Percentiles rank a stretch among this genome's conserved stretches.
Conservation (phyloP, 2,329 filamentous ascomycete species). For the Dothidotthia symphoricarpi region DNA sequence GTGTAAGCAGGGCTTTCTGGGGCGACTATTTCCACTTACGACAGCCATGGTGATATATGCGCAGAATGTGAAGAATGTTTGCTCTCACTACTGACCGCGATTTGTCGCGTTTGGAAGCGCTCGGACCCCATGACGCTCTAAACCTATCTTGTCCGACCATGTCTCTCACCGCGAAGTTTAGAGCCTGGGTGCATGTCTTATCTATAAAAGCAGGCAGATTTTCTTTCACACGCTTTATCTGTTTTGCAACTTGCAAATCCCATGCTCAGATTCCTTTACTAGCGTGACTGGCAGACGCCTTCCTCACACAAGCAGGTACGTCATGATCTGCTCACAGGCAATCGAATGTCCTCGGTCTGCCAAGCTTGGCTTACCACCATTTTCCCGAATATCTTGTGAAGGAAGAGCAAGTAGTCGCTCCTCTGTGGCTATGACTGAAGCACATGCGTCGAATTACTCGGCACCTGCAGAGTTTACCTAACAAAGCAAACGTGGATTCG, state of each 20-base stretch:
- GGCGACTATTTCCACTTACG: slow-evolving; percentile 17
- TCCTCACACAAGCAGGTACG: too few relatives aligned
- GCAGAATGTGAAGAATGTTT: slow-evolving; percentile 1
- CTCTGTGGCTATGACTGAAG: too few relatives aligned
- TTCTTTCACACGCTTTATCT: too few relatives aligned
- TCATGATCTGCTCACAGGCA: too few relatives aligned
- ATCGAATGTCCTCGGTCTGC: too few relatives aligned
- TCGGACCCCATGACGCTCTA: slow-evolving; percentile 8
- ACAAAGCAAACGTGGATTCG: neutral
- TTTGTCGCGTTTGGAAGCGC: slow-evolving; percentile 6
- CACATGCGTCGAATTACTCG: too few relatives aligned
- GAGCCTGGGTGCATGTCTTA: neutral
- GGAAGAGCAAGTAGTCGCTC: too few relatives aligned
- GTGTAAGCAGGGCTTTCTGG: slow-evolving; percentile 12
- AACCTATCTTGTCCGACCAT: slow-evolving; percentile 1
- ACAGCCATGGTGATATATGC: slow-evolving; percentile 30
- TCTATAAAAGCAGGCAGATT: neutral
- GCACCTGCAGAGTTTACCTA: neutral
- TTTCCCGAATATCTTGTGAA: too few relatives aligned
- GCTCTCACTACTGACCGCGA: slow-evolving; percentile 7
- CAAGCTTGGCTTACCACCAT: too few relatives aligned
- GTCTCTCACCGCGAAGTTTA: neutral
- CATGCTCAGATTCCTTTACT: too few relatives aligned
- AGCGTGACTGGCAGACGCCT: too few relatives aligned
- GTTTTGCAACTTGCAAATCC: too few relatives aligned